These are phyloP conservation scores for Magnaporthiopsis rhizophila DNA, from an alignment of 2,329 filamentous ascomycete genomes.

Conservation along the genomic window DNA sequence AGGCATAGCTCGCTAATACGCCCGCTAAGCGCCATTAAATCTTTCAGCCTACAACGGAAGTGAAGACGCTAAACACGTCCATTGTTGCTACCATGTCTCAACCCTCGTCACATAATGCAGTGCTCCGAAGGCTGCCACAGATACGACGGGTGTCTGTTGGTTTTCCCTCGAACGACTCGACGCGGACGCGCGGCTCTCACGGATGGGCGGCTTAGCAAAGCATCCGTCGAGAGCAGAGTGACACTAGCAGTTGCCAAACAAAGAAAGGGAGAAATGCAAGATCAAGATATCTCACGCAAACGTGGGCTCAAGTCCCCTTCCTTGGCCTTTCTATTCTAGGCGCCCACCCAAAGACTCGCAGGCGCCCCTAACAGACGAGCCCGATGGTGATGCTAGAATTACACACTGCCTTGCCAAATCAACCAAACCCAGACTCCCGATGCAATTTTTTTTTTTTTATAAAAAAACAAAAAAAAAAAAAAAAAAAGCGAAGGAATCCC, in stretches of 20 bases:
- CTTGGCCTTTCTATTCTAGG: neutral
- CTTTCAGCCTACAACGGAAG: neutral
- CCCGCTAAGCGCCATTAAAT: neutral
- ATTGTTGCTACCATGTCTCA: neutral
- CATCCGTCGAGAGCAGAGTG: neutral
- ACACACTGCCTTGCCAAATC: neutral
- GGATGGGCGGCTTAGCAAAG: neutral
- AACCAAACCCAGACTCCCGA: slow-evolving; percentile 11
- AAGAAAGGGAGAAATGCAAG: neutral
- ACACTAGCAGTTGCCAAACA: neutral
- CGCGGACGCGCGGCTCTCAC: neutral
- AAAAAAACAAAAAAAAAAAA: too few relatives aligned
- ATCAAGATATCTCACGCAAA: neutral
- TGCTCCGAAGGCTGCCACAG: neutral
- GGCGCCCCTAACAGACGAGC: slow-evolving; percentile 2
- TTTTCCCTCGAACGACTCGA: neutral
- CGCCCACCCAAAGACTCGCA: slow-evolving; percentile 5
- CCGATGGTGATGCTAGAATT: slow-evolving; percentile 8
- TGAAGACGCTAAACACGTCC: neutral
- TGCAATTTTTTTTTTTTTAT: too few relatives aligned
- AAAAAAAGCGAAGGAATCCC: slow-evolving; percentile 2
- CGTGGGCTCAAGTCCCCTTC: neutral
- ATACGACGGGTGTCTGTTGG: too few relatives aligned
- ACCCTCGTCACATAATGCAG: neutral
- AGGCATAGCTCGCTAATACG: too few relatives aligned